Percentiles rank a stretch among this genome's conserved stretches.
Conservation (phyloP, 495 filamentous ascomycete species). For the Tuber borchii region DNA sequence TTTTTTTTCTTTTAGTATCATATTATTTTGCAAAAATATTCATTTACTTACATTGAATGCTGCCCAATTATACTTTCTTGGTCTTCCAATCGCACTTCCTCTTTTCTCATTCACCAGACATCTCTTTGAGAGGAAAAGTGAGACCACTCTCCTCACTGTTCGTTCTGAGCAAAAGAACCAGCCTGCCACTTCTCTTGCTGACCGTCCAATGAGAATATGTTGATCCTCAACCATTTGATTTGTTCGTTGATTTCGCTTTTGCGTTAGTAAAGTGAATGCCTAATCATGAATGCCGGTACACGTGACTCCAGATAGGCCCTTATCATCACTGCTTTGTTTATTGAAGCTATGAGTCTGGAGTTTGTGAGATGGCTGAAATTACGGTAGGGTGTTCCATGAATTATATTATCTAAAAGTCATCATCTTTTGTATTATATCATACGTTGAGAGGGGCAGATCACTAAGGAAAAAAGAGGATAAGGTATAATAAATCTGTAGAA, state of each 20-base stretch:
- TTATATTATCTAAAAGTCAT: too few relatives aligned
- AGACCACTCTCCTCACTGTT: not conserved
- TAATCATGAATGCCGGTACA: too few relatives aligned
- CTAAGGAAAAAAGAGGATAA: too few relatives aligned
- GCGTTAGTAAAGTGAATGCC: too few relatives aligned
- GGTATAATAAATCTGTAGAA: too few relatives aligned
- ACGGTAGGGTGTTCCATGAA: too few relatives aligned
- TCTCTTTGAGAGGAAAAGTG: not conserved
- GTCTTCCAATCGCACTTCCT: not conserved
- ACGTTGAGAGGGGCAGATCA: too few relatives aligned
- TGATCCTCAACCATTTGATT: not conserved
- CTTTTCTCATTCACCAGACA: not conserved
- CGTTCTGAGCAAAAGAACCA: not conserved
- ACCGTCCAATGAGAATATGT: not conserved
- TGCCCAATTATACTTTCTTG: not conserved
- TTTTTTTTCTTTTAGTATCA: not conserved
- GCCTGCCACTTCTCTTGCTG: not conserved
- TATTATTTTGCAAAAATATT: not conserved
- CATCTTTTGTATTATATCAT: too few relatives aligned
- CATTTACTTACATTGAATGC: not conserved
- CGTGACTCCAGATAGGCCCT: too few relatives aligned
- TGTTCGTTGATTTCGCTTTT: not conserved
- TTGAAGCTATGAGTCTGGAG: too few relatives aligned
- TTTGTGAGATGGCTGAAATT: too few relatives aligned
- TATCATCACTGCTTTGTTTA: too few relatives aligned